Percentiles rank a stretch among this genome's conserved stretches.
These are phyloP conservation scores for Pyricularia pennisetigena DNA, from an alignment of 2,329 filamentous ascomycete species.

Conservation along the genomic window DNA sequence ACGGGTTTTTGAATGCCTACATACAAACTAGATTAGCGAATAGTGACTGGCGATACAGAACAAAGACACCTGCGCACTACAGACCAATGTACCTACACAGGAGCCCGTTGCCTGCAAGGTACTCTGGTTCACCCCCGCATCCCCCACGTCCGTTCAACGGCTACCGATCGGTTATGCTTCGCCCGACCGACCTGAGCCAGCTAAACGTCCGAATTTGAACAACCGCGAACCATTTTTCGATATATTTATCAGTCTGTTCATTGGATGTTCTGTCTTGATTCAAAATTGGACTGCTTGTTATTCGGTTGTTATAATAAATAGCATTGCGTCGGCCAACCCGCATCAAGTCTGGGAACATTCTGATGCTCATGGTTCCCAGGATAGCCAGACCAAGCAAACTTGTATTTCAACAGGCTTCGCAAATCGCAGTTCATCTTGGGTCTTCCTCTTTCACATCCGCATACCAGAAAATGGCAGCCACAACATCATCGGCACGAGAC, in stretches of 20 bases:
- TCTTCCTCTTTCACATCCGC: neutral
- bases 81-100: neutral
- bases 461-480: neutral
- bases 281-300: no score
- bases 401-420: neutral
- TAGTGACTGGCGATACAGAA: neutral
- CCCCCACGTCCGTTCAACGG: neutral
- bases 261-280: no score
- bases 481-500: conserved; percentile 11
- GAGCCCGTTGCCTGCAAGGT: neutral
- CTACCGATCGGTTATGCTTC: neutral
- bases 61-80: neutral
- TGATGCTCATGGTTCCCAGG: neutral
- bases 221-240: neutral
- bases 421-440: neutral
- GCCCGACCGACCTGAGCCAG: neutral
- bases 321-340: neutral
- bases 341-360: neutral
- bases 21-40: no score
- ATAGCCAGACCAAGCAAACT: neutral
- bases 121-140: neutral
- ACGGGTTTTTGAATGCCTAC: neutral
- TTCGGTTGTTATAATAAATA: neutral
- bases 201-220: neutral
- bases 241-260: neutral